Percentiles rank a stretch among this genome's conserved stretches.
phyloP scores from a whole-genome alignment of 164 flowering plant species.

The Berberis vulgaris region DNA sequence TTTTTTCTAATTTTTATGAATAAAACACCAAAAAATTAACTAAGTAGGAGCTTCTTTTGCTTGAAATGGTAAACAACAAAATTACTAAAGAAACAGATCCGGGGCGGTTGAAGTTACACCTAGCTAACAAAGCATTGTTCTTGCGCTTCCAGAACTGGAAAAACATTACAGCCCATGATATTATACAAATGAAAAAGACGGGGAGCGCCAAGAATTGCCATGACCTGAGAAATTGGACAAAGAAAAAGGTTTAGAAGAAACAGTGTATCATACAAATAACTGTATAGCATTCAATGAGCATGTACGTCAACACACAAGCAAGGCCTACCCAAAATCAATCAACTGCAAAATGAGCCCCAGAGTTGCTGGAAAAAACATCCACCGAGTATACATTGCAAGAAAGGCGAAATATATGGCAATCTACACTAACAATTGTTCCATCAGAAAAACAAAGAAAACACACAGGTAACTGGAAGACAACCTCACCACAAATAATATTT shows the following conservation, averaged over 20 bases:
- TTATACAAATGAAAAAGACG: slow-evolving; percentile 52
- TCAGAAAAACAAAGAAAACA: not conserved
- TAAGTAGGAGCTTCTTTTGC: too few relatives aligned
- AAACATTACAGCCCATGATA: slow-evolving; percentile 78
- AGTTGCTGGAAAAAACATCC: slow-evolving; percentile 85
- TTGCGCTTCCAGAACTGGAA: slow-evolving; percentile 98
- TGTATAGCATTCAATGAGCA: too few relatives aligned
- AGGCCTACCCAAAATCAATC: slow-evolving; percentile 67
- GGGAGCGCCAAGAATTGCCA: slow-evolving; percentile 66
- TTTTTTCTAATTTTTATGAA: not conserved
- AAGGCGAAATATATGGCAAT: slow-evolving; percentile 86
- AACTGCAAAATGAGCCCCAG: slow-evolving; percentile 57
- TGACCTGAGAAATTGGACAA: slow-evolving; percentile 34
- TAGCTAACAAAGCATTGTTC: slow-evolving; percentile 67
- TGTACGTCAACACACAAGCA: not conserved
- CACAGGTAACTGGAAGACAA: not conserved
- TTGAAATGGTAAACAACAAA: too few relatives aligned
- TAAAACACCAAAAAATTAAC: not conserved
- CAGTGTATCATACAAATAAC: not conserved
- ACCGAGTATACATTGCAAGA: slow-evolving; percentile 86
- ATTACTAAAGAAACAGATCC: too few relatives aligned
- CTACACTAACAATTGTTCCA: slow-evolving; percentile 24
- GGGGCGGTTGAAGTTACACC: slow-evolving; percentile 25
- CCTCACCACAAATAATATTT: not conserved
- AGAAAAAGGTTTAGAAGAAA: not conserved